Conservation (phyloP, 352 stramenopile species). For the Phytophthora fragariaefolia region DNA sequence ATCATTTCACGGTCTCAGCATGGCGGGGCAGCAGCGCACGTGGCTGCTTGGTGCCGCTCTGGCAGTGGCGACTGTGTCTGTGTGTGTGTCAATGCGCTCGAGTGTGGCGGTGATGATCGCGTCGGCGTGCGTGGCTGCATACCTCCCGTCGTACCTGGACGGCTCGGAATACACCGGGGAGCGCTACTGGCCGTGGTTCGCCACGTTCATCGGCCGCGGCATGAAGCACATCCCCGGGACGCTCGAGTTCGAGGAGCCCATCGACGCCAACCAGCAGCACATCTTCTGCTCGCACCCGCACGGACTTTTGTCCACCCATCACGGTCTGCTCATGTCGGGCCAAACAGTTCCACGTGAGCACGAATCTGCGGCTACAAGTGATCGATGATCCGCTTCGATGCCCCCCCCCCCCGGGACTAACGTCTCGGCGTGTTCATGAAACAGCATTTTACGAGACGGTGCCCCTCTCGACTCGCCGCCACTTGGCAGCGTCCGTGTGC, state of each 20-base stretch:
- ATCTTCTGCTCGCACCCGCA: slow-evolving; percentile 86
- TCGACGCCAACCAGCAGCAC: slow-evolving; percentile 71
- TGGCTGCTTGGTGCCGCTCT: slow-evolving; percentile 46
- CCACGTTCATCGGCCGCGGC: slow-evolving; percentile 38
- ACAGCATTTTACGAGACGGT: slow-evolving; percentile 77
- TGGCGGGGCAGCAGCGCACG: slow-evolving; percentile 24
- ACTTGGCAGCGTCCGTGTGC: slow-evolving; percentile 78
- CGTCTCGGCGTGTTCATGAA: not conserved
- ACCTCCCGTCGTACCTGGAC: slow-evolving; percentile 68
- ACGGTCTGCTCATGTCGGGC: slow-evolving; percentile 68
- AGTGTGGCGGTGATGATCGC: slow-evolving; percentile 26
- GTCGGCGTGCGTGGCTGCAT: slow-evolving; percentile 39
- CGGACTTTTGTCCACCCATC: slow-evolving; percentile 72
- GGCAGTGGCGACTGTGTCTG: slow-evolving; percentile 35
- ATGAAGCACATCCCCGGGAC: slow-evolving; percentile 55
- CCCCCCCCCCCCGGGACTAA: not conserved
- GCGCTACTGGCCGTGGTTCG: slow-evolving; percentile 66
- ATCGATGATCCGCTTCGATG: too few relatives aligned
- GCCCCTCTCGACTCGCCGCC: slow-evolving; percentile 61
- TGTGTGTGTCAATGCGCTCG: slow-evolving; percentile 38
- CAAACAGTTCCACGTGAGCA: slow-evolving; percentile 63
- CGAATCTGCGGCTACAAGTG: too few relatives aligned
- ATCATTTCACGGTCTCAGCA: slow-evolving; percentile 16
- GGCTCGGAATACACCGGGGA: slow-evolving; percentile 63
- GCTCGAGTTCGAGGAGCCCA: slow-evolving; percentile 72